Evolutionary conservation across 306 rosid genomes (phyloP), one percentile per base, ranked within the genome.

Genomic region (Lablab purpureus): DNA sequence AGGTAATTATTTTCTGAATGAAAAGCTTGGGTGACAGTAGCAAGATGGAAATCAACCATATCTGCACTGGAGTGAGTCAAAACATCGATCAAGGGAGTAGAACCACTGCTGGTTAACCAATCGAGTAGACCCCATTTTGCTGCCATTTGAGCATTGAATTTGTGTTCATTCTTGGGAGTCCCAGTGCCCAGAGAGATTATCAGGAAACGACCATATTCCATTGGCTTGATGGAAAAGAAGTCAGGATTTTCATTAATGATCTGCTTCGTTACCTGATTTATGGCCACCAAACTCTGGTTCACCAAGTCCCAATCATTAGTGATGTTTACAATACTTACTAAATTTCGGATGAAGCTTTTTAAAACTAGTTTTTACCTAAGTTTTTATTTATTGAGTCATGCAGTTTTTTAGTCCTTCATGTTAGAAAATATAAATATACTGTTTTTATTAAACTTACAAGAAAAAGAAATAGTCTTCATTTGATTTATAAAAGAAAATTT

Each of bases 121-220:
- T 76, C 80, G 59, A 87, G 56, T 0, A 84, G 36, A 6, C 87
- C 84, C 87, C 82, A 87, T 73, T 62, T 75, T 5, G 81, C 67
- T 58, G 88, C 90, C 27, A 68, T 41, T 43, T 65, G 7, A 23
- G 88, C 67, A 52, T 40, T 63, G 58, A 79, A 75, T 28, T 83
- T 83, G 12, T 72, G 41, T 17, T 77, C 84, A 46, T 73, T 81
- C 52, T 83, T 87, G 0, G 36, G 70, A 14, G 81, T 67, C 7
- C 90, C 90, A 0, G 87, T 85, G 7, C 92, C 89, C 40, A 87
- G 7, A 15, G 88, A 87, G 41, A 89, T 85, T 60, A 73, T 34
- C n/a, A 79, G 30, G 52, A 67, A 79, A 4, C 81, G 84, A 40
- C 77, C 71, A 40, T 68, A 68, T 10, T 87, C 84, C 56, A 56